These are phyloP conservation scores for Diaporthe helianthi DNA, from an alignment of 2,329 filamentous ascomycete species.

Conservation along the genomic window DNA sequence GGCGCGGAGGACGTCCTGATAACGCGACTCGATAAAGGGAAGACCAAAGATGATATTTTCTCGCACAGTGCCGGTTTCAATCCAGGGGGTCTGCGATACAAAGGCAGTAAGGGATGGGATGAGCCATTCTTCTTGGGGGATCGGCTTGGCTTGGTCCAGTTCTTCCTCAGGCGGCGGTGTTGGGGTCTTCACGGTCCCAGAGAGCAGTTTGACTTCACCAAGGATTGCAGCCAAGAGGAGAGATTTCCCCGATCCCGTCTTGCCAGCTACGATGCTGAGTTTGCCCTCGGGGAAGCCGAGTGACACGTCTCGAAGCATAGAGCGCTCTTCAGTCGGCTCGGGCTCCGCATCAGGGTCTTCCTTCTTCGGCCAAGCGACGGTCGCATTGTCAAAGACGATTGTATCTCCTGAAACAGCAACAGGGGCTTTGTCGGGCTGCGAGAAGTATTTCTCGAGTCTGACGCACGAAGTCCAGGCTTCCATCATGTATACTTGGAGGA, in stretches of 20 bases:
- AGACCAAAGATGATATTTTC: slow-evolving; percentile 56
- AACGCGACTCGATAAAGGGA: slow-evolving; percentile 48
- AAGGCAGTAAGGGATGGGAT: slow-evolving; percentile 50
- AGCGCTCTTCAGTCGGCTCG: slow-evolving; percentile 39
- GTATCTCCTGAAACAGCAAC: slow-evolving; percentile 39
- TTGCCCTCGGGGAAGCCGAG: slow-evolving; percentile 45
- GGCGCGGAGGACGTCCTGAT: slow-evolving; percentile 54
- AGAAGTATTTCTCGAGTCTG: slow-evolving; percentile 45
- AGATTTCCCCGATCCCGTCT: slow-evolving; percentile 50
- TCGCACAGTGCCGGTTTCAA: slow-evolving; percentile 52
- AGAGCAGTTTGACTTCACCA: slow-evolving; percentile 48
- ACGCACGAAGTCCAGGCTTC: slow-evolving; percentile 47
- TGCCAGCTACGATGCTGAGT: slow-evolving; percentile 47
- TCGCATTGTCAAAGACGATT: slow-evolving; percentile 43
- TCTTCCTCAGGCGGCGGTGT: slow-evolving; percentile 37
- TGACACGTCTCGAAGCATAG: slow-evolving; percentile 43
- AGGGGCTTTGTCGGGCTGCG: slow-evolving; percentile 41
- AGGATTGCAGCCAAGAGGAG: slow-evolving; percentile 48
- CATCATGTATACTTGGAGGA: slow-evolving; percentile 45
- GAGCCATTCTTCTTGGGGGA: slow-evolving; percentile 43
- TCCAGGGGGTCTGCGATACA: slow-evolving; percentile 56
- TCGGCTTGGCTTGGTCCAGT: slow-evolving; percentile 36
- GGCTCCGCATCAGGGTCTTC: slow-evolving; percentile 37
- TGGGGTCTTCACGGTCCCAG: slow-evolving; percentile 43
- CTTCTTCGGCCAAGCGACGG: slow-evolving; percentile 45